Conservation (phyloP, 1,139 yeast genomes). For the Kodamaea derodonti region DNA sequence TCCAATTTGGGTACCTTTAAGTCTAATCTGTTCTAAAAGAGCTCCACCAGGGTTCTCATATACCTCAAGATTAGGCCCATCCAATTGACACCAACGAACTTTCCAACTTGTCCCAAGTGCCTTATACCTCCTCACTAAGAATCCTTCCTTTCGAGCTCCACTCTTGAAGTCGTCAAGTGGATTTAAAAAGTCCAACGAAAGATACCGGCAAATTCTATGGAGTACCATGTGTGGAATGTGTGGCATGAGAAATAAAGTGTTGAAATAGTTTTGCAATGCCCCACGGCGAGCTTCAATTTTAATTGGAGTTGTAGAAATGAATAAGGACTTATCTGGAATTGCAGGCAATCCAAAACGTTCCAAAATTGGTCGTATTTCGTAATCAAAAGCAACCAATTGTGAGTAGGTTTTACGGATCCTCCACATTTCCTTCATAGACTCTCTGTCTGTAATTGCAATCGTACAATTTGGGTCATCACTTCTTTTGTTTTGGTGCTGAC, state of each 20-base stretch:
- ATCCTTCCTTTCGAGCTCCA: constrained; percentile 65
- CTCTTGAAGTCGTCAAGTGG: constrained; percentile 57
- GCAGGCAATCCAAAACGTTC: constrained; percentile 61
- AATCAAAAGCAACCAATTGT: constrained; percentile 55
- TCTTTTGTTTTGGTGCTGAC: constrained; percentile 26
- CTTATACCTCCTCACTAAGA: constrained; percentile 56
- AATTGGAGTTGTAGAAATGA: constrained; percentile 56
- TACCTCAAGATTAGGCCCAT: constrained; percentile 59
- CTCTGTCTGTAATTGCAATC: constrained; percentile 57
- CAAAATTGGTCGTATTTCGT: constrained; percentile 50
- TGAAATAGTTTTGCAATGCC: constrained; percentile 58
- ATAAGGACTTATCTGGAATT: constrained; percentile 53
- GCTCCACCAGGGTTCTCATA: constrained; percentile 60
- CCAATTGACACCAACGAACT: constrained; percentile 67
- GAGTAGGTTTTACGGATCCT: constrained; percentile 57
- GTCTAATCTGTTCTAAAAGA: constrained; percentile 52
- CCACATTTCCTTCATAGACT: constrained; percentile 66
- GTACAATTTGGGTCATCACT: constrained; percentile 59
- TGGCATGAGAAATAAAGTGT: constrained; percentile 55
- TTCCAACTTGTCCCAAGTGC: constrained; percentile 68
- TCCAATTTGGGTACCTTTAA: constrained; percentile 63
- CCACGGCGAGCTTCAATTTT: constrained; percentile 62
- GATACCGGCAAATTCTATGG: constrained; percentile 55
- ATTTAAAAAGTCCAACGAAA: constrained; percentile 66
- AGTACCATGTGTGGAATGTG: constrained; percentile 56